These are phyloP conservation scores for Penicillium fuscoglaucum DNA, from an alignment of 2,329 filamentous ascomycete species.

Conservation along the genomic window DNA sequence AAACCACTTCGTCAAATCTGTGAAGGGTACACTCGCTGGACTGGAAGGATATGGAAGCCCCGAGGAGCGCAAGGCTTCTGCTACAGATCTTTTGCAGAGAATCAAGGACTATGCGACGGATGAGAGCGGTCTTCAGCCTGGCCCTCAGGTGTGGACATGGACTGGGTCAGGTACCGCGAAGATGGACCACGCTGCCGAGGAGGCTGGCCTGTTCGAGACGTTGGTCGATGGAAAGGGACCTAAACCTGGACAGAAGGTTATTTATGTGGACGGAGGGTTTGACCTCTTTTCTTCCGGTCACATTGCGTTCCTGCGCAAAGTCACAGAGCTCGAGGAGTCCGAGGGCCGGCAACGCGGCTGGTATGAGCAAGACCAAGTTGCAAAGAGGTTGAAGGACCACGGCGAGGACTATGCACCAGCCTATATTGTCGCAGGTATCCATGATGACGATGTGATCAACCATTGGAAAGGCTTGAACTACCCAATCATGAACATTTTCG, in stretches of 20 bases:
- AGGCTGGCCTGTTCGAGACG: conserved; percentile 64
- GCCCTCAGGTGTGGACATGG: conserved; percentile 86
- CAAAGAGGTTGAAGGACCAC: conserved; percentile 61
- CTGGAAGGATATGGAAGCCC: conserved; percentile 69
- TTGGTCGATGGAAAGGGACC: conserved; percentile 72
- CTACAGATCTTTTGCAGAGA: conserved; percentile 69
- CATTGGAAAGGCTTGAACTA: conserved; percentile 97
- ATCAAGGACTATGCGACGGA: conserved; percentile 87
- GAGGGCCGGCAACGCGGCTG: conserved; percentile 69
- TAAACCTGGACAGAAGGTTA: conserved; percentile 74
- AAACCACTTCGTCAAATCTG: conserved; percentile 84
- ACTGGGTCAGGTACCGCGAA: conserved; percentile 43
- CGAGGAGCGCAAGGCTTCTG: conserved; percentile 65
- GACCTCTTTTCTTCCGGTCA: conserved; percentile 96
- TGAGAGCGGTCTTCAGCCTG: conserved; percentile 73
- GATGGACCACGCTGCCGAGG: conserved; percentile 49
- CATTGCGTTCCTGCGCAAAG: conserved; percentile 86
- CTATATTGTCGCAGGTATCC: conserved; percentile 89
- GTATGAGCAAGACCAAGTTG: conserved; percentile 66
- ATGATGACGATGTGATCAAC: conserved; percentile 95
- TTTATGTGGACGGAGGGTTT: conserved; percentile 96
- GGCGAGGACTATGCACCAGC: conserved; percentile 76
- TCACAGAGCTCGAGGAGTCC: conserved; percentile 71
- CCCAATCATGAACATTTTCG: conserved; percentile 99
- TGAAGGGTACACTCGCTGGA: conserved; percentile 68